Base-by-base conservation (phyloP, 2,329 filamentous ascomycete genomes). In the Lizonia empirigonia region DNA sequence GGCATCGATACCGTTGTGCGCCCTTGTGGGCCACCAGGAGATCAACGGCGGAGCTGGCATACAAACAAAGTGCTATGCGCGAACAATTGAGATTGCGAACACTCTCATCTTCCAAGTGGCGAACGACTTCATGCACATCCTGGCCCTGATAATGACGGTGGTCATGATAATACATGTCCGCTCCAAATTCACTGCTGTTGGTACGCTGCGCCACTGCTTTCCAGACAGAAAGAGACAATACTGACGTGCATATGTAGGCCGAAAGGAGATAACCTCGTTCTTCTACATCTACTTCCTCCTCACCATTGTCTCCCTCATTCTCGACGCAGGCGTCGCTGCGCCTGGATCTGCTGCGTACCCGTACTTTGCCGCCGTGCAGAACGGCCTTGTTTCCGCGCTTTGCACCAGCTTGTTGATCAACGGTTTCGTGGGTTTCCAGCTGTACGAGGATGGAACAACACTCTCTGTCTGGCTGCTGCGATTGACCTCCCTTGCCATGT, bases 101-200 rank as follows among this genome's bases (percentile, higher is more conserved):
- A 99, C 94, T 32, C 93, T 97, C 77, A 99, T 99, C 69, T 99
- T 99, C 73, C 87, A 97, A 77, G 90, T 87, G 69, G 94, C 92
- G 22, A 86, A 91, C 18, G 90, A 90, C 56, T 91, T 93, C 69
- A 90, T 94, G 77, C 94, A 99, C 75, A 97, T 99, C 62, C 78
- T 89, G 50, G 90, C 93, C 12, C 80, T 99, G 53, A 79, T 86
- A 64, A 97, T 99, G 93, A 95, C 91, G 4, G 89, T 93, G 7
- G 88, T 96, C 67, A 99, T 99, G 94, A 91, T 99, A 56, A 81
- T 99, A 59, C 94, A 99, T 74, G 90, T 99, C 57, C 85, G 94
- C 65, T 93, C 90, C 66, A 99, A 99, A 77, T 99, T 99, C 75
- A 99, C 94, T 18, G 94, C 94, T 67, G 94, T 99, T 64, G 93